Evolutionary conservation across 2,329 filamentous ascomycete species (phyloP).

Genomic region (Clarireedia monteithiana): DNA sequence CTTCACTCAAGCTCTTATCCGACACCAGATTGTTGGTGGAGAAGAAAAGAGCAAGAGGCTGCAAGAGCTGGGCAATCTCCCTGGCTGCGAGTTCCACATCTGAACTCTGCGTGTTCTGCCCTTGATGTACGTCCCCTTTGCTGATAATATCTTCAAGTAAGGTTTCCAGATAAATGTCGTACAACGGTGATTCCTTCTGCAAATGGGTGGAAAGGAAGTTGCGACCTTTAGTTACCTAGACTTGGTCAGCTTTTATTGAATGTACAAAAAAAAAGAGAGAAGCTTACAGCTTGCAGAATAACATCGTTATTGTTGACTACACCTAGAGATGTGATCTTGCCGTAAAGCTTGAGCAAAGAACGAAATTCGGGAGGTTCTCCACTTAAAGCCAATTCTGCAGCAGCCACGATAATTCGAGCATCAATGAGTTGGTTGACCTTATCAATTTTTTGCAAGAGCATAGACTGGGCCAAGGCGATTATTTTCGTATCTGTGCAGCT

Average conservation of each 20-base stretch:
- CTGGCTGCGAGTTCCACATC: slow-evolving; percentile 77
- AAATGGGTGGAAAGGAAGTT: slow-evolving; percentile 67
- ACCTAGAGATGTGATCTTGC: slow-evolving; percentile 65
- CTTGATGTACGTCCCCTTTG: slow-evolving; percentile 76
- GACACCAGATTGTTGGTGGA: slow-evolving; percentile 52
- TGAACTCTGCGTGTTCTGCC: slow-evolving; percentile 63
- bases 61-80: slow-evolving; percentile 81
- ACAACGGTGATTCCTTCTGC: slow-evolving; percentile 63
- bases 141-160: slow-evolving; percentile 82
- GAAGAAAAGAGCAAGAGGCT: slow-evolving; percentile 80
- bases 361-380: slow-evolving; percentile 79
- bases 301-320: slow-evolving; percentile 59
- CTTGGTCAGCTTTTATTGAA: slow-evolving; percentile 4
- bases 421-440: slow-evolving; percentile 77
- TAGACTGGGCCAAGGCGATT: slow-evolving; percentile 83
- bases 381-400: slow-evolving; percentile 67
- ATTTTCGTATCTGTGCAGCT: slow-evolving; percentile 84
- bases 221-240: slow-evolving; percentile 66
- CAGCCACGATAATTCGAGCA: slow-evolving; percentile 75
- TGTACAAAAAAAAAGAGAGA: neutral
- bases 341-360: slow-evolving; percentile 76
- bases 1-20: slow-evolving; percentile 47
- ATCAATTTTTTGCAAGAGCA: slow-evolving; percentile 91
- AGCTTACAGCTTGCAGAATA: slow-evolving; percentile 63
- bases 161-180: slow-evolving; percentile 75